Evolutionary conservation across 306 rosid species (phyloP), one percentile per base, ranked within the genome.

Genomic region (Coriaria nepalensis): DNA sequence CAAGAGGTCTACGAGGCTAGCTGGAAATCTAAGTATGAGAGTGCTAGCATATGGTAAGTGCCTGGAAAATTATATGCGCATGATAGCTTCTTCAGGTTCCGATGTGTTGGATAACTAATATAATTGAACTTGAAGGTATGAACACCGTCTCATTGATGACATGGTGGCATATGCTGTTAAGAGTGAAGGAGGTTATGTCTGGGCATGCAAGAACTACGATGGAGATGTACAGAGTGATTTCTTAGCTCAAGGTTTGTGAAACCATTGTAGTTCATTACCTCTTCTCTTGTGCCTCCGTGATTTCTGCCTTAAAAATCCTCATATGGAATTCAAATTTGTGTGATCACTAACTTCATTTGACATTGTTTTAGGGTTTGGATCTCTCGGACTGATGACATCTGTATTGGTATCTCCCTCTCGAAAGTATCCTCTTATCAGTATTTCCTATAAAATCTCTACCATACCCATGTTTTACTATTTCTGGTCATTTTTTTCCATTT

Each of bases 161-260:
- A 90, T 90, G 98, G 95, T 90, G 63, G 98, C 98, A 1, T 90
- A 90, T 69, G 95, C 95, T 6, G 62, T 90, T 56, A 90, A 90
- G 81, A 85, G 98, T 41, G 98, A 90, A 33, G 98, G 98, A 73
- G 98, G 94, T 46, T 90, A 90, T 75, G 98, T 90, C 51, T 90
- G 98, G 97, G 97, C 97, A 49, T 90, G 97, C 94, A 90, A 90
- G 75, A 90, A 90, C 70, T 90, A 90, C 64, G 95, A 90, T 73
- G 97, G 97, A 61, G 97, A 90, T 63, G 95, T 90, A 39, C 98
- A 90, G 71, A 90, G 98, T 63, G 98, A 90, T 65, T 74, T 90
- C 81, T 77, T 90, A 57, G 98, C 98, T 43, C 98, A 90, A 90
- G 98, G 98, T 90, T 56, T 50, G 76, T 72, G 10, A 37, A 38